phyloP scores from a whole-genome alignment of 768 basidiomycete genomes.

The Suillus subaureus region DNA sequence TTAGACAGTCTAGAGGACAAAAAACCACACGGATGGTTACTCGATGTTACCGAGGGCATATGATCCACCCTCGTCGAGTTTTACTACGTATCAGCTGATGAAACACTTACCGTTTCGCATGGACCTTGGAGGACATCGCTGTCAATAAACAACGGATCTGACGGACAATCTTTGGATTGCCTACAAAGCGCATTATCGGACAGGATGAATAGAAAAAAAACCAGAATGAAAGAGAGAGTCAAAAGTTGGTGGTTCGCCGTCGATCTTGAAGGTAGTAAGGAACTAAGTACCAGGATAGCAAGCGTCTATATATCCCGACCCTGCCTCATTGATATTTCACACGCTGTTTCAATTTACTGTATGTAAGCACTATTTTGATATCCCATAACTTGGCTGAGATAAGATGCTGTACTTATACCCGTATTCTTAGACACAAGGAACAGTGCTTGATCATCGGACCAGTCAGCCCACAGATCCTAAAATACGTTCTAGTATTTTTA shows the following conservation, averaged over 20 bases:
- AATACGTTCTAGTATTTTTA: neutral
- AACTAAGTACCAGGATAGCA: neutral
- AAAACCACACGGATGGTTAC: neutral
- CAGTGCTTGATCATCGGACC: neutral
- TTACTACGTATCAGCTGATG: neutral
- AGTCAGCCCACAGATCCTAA: neutral
- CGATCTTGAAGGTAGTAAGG: slow-evolving; percentile 4
- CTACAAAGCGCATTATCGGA: slow-evolving; percentile 18
- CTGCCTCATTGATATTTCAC: neutral
- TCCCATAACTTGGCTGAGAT: neutral
- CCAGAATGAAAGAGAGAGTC: slow-evolving; percentile 7
- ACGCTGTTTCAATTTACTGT: neutral
- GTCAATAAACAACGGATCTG: slow-evolving; percentile 21
- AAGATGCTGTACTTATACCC: neutral
- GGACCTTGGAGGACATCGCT: slow-evolving; percentile 21
- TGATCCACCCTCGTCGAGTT: neutral
- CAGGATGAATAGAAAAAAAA: neutral
- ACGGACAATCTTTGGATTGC: slow-evolving; percentile 17
- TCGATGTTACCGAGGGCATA: neutral
- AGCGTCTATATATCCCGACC: slow-evolving; percentile 3
- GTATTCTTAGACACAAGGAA: neutral
- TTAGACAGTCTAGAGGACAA: neutral
- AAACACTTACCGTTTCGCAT: slow-evolving; percentile 22
- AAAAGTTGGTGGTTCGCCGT: slow-evolving; percentile 1
- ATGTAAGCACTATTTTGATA: neutral